A percentile compares a stretch with the other conserved stretches of the same genome.
phyloP scores from a whole-genome alignment of 345 rosid species.

The Eucalyptus erythrocorys region DNA sequence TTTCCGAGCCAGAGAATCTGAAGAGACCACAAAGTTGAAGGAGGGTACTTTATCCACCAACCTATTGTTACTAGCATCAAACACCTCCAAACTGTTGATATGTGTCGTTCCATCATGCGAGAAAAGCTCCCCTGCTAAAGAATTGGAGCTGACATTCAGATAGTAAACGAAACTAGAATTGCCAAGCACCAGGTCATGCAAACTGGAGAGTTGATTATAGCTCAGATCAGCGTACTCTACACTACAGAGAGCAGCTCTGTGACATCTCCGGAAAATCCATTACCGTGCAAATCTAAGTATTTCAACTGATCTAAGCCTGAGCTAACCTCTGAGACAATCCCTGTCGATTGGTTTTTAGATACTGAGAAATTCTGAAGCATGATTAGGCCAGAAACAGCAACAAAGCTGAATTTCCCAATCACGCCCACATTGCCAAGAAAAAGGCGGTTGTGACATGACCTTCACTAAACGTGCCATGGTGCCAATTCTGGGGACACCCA shows the following conservation, averaged over 20 bases:
- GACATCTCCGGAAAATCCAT: conserved; percentile 59
- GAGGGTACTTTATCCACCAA: conserved; percentile 52
- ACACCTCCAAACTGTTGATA: conserved; percentile 73
- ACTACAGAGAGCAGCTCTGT: conserved; percentile 36
- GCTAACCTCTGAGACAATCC: conserved; percentile 52
- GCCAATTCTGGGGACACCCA: conserved; percentile 66
- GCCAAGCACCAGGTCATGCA: conserved; percentile 62
- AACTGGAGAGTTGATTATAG: conserved; percentile 59
- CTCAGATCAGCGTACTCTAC: conserved; percentile 51
- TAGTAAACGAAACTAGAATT: conserved; percentile 45
- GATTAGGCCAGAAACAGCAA: conserved; percentile 32
- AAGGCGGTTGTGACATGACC: conserved; percentile 37
- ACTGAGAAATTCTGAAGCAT: conserved; percentile 53
- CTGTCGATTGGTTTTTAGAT: conserved; percentile 44
- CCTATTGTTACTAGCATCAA: conserved; percentile 74
- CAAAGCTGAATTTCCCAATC: conserved; percentile 57
- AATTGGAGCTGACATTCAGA: conserved; percentile 51
- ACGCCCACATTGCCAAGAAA: conserved; percentile 44
- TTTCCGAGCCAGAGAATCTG: conserved; percentile 50
- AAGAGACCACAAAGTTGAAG: conserved; percentile 68
- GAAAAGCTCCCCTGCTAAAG: conserved; percentile 52
- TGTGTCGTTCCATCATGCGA: conserved; percentile 63
- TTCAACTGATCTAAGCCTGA: conserved; percentile 36
- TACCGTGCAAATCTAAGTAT: conserved; percentile 48
- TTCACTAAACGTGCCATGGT: conserved; percentile 36